Conservation (phyloP, 2,329 filamentous ascomycete genomes). For the Colletotrichum sp. region DNA sequence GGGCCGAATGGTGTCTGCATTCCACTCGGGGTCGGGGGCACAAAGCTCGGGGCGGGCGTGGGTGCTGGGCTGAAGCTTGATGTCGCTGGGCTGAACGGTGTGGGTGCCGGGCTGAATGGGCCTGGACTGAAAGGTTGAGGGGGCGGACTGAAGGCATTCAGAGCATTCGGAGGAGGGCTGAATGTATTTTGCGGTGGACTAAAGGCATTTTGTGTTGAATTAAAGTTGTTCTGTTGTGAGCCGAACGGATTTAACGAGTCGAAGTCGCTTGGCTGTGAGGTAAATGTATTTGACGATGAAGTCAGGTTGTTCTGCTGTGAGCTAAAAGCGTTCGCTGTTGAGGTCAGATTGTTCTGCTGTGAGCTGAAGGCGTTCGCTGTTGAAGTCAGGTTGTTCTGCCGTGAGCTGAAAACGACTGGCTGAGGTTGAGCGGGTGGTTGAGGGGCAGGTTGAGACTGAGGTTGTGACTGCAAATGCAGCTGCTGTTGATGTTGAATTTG, state of each 20-base stretch:
- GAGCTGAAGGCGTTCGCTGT: not conserved
- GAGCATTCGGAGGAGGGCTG: conserved; percentile 3
- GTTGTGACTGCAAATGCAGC: not conserved
- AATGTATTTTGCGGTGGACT: not conserved
- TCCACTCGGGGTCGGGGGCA: conserved; percentile 4
- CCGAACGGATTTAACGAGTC: not conserved
- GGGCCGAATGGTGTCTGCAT: conserved; percentile 17
- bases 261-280: not conserved
- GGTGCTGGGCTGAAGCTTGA: conserved; percentile 16
- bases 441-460: not conserved
- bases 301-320: not conserved
- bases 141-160: conserved; percentile 12
- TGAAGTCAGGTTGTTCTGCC: not conserved
- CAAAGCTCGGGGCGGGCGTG: conserved; percentile 12
- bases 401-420: not conserved
- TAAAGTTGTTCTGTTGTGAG: not conserved
- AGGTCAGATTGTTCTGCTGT: not conserved
- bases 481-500: not conserved
- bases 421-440: not conserved
- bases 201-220: not conserved
- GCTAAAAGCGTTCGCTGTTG: not conserved
- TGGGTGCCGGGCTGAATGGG: conserved; percentile 9
- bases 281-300: not conserved
- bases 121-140: conserved; percentile 8
- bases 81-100: conserved; percentile 10